These are phyloP conservation scores for Eleusine coracana DNA, from an alignment of 176 grass and related monocot genomes.

Conservation along the genomic window DNA sequence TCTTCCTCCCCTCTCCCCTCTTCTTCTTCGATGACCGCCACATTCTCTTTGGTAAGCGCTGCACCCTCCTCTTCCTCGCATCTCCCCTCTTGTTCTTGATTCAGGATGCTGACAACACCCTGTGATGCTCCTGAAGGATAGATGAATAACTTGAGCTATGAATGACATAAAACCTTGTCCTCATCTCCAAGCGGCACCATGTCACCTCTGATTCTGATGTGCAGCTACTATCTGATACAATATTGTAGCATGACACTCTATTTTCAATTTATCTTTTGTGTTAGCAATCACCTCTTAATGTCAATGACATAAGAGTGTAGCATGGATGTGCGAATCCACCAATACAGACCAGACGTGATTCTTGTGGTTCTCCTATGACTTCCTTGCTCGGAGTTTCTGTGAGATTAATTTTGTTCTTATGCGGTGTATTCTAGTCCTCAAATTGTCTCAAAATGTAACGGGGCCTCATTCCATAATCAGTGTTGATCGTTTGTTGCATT, in stretches of 20 bases:
- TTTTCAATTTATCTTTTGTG: constrained; percentile 1
- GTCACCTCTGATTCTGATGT: constrained; percentile 16
- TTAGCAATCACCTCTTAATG: constrained; percentile 7
- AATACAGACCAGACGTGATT: constrained; percentile 3
- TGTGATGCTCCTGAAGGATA: constrained; percentile 44
- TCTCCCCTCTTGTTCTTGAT: too few relatives aligned
- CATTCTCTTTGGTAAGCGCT: too few relatives aligned
- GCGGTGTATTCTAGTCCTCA: not conserved
- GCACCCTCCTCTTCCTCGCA: too few relatives aligned
- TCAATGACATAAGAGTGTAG: constrained; percentile 4
- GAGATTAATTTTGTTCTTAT: not conserved
- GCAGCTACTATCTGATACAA: not conserved
- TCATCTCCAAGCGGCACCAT: not conserved
- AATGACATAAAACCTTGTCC: constrained; percentile 17
- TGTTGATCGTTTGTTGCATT: not conserved
- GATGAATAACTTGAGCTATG: constrained; percentile 1
- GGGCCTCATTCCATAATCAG: not conserved
- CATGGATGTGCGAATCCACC: not conserved
- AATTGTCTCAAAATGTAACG: not conserved
- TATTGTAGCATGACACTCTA: not conserved
- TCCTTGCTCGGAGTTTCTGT: not conserved
- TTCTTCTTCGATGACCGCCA: too few relatives aligned
- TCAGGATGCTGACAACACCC: too few relatives aligned
- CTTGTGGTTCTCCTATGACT: not conserved
- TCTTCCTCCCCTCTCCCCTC: too few relatives aligned